A percentile compares a stretch with the other conserved stretches of the same genome.
These are phyloP conservation scores for Exophiala sideris DNA, from an alignment of 2,329 filamentous ascomycete genomes.

Conservation along the genomic window DNA sequence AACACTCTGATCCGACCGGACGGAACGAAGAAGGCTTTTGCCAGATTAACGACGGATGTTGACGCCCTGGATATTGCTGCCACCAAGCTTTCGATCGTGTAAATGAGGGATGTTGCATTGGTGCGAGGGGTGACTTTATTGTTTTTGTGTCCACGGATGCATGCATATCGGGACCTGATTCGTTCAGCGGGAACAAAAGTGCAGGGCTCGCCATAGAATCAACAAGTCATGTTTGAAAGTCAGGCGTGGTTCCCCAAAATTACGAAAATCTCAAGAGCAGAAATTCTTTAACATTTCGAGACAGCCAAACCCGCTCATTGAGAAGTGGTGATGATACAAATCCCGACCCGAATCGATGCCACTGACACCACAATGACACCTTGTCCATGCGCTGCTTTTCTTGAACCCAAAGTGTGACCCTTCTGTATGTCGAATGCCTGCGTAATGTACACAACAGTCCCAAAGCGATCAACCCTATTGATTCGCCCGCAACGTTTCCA, in stretches of 20 bases:
- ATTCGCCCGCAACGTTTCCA: constrained; percentile 60
- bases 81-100: constrained; percentile 97
- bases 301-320: background rate
- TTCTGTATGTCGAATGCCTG: background rate
- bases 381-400: background rate
- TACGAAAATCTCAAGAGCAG: constrained; percentile 17
- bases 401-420: background rate
- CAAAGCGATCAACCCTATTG: constrained; percentile 28
- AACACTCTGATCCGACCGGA: constrained; percentile 97
- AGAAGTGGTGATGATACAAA: constrained; percentile 5
- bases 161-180: constrained; percentile 39
- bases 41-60: constrained; percentile 90
- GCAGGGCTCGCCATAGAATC: constrained; percentile 30
- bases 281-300: constrained; percentile 16
- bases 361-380: constrained; percentile 5
- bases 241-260: constrained; percentile 25
- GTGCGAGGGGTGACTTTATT: constrained; percentile 36
- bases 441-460: constrained; percentile 8
- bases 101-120: constrained; percentile 36
- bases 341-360: background rate
- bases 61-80: constrained; percentile 99
- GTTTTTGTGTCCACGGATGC: constrained; percentile 41
- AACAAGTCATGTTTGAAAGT: constrained; percentile 36
- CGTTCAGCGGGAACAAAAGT: background rate
- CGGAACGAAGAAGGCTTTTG: constrained; percentile 98